These are phyloP conservation scores for Blastocystis sp. DNA, from an alignment of 352 stramenopile species.

Conservation along the genomic window DNA sequence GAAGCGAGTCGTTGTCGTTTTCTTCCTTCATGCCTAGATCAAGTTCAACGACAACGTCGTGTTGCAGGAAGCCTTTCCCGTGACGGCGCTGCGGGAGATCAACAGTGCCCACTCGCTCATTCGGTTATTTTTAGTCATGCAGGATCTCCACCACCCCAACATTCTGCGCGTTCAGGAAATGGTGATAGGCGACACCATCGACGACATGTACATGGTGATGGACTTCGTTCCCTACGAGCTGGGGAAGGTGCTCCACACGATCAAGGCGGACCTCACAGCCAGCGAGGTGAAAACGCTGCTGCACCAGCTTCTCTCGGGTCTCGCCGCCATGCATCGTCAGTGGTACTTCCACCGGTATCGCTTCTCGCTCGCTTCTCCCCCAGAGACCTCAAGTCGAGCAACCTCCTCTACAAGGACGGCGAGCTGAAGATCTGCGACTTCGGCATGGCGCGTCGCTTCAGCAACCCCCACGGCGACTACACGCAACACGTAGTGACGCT, in stretches of 20 bases:
- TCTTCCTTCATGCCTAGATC: not conserved
- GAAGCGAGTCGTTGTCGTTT: slow-evolving; percentile 65
- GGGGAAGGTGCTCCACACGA: not conserved
- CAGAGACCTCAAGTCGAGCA: slow-evolving; percentile 75
- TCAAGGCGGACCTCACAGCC: slow-evolving; percentile 57
- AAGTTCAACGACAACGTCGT: slow-evolving; percentile 53
- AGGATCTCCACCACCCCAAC: slow-evolving; percentile 72
- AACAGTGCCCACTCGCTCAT: slow-evolving; percentile 61
- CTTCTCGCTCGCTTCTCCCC: not conserved
- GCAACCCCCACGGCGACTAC: slow-evolving; percentile 68
- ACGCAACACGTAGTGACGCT: slow-evolving; percentile 85
- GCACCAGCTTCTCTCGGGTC: slow-evolving; percentile 67
- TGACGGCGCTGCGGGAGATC: slow-evolving; percentile 73
- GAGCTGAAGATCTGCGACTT: slow-evolving; percentile 75
- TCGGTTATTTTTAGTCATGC: slow-evolving; percentile 60
- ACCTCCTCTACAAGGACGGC: slow-evolving; percentile 72
- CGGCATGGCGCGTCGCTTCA: slow-evolving; percentile 61
- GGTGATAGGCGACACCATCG: slow-evolving; percentile 72
- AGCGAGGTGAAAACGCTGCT: slow-evolving; percentile 74
- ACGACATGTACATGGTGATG: slow-evolving; percentile 81
- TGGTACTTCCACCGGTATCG: slow-evolving; percentile 66
- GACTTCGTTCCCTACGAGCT: slow-evolving; percentile 76
- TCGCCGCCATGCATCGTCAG: slow-evolving; percentile 67
- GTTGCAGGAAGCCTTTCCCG: slow-evolving; percentile 69
- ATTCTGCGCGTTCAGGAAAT: slow-evolving; percentile 75